phyloP scores from a whole-genome alignment of 441 rosid species.

The Sinapis alba region DNA sequence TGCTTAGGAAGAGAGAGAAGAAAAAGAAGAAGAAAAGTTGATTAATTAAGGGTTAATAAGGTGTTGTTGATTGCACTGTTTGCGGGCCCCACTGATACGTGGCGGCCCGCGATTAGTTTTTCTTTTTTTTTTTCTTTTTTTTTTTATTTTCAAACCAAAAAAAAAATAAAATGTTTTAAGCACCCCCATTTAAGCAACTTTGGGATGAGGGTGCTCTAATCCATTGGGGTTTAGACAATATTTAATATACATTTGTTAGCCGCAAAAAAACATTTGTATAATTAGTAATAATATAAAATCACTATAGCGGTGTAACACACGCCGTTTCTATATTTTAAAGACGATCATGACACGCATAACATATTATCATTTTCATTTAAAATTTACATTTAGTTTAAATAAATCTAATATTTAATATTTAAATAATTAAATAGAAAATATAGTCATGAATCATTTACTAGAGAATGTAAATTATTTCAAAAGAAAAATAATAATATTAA shows the following conservation, averaged over 20 bases:
- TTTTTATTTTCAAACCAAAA: too few species aligned
- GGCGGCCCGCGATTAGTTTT: too few species aligned
- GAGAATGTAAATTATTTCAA: background rate
- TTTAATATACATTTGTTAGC: background rate
- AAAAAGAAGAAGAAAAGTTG: too few species aligned
- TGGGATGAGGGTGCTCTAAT: too few species aligned
- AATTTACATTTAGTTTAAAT: background rate
- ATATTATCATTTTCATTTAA: background rate
- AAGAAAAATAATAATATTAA: background rate
- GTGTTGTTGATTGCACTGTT: too few species aligned
- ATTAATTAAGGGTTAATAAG: too few species aligned
- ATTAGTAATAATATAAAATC: background rate
- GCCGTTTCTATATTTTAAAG: background rate
- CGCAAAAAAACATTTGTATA: background rate
- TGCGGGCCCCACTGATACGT: too few species aligned
- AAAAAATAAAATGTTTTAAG: too few species aligned
- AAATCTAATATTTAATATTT: background rate
- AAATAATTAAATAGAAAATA: background rate
- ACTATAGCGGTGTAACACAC: background rate
- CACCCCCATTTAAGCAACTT: too few species aligned
- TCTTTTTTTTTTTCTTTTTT: too few species aligned
- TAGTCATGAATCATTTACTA: background rate
- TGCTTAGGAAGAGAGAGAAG: too few species aligned
- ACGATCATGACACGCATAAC: conserved; percentile 1
- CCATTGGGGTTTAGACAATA: background rate